These are phyloP conservation scores for Actinomortierella ambigua DNA, from an alignment of 371 early-diverging fungal genomes.

Conservation along the genomic window DNA sequence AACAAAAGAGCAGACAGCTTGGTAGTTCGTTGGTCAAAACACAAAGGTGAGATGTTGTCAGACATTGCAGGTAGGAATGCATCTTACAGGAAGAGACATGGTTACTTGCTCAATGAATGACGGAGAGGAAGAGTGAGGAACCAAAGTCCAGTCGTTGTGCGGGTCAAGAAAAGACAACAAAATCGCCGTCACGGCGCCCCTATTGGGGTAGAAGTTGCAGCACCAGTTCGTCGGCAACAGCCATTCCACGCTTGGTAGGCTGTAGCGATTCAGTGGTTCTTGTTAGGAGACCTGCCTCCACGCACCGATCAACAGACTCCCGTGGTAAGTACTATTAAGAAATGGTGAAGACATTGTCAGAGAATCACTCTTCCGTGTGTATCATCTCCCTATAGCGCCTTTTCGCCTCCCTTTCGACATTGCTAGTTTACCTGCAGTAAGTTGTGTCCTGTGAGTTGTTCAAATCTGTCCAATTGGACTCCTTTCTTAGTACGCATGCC, in stretches of 20 bases:
- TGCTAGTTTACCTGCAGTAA: conserved; percentile 14
- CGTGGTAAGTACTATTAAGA: conserved; percentile 22
- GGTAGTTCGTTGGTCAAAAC: too few relatives aligned
- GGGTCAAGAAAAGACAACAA: too few relatives aligned
- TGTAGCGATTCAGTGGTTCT: conserved; percentile 16
- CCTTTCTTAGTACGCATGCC: conserved; percentile 74
- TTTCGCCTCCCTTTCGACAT: too few relatives aligned
- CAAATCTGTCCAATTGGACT: conserved; percentile 50
- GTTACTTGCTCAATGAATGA: too few relatives aligned
- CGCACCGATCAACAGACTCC: conserved; percentile 14
- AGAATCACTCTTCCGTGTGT: background rate
- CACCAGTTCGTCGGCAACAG: conserved; percentile 47
- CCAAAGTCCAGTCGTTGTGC: too few relatives aligned
- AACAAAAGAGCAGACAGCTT: too few relatives aligned
- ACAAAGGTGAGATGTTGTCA: too few relatives aligned
- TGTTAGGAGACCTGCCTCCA: conserved; percentile 26
- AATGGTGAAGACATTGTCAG: background rate
- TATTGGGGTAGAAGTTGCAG: conserved; percentile 19
- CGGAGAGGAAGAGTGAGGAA: too few relatives aligned
- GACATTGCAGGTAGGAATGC: too few relatives aligned
- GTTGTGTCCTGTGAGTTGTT: conserved; percentile 10
- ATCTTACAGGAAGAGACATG: too few relatives aligned
- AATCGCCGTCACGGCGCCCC: too few relatives aligned
- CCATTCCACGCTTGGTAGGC: conserved; percentile 50
- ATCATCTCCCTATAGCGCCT: background rate